phyloP scores from a whole-genome alignment of 1,284 basidiomycete species.

The Puccinia hordei region DNA sequence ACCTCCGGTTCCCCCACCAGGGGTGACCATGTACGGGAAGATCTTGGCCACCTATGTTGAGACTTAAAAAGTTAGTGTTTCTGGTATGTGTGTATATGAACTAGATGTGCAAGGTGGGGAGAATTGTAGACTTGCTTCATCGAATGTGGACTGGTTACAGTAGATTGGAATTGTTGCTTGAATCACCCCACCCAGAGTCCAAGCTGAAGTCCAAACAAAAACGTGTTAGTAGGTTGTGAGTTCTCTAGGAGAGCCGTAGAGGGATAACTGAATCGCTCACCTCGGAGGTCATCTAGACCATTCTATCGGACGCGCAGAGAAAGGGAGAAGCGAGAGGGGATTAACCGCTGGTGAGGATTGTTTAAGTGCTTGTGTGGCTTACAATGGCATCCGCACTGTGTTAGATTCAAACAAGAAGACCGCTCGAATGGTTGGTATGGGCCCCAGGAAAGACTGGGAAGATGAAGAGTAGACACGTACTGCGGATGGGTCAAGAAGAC shows the following conservation, averaged over 20 bases:
- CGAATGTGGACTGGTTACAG: conserved; percentile 67
- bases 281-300: conserved; percentile 76
- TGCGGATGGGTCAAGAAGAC: conserved; percentile 77
- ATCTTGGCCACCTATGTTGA: conserved; percentile 58
- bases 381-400: conserved; percentile 43
- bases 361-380: neutral
- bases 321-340: neutral
- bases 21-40: conserved; percentile 76
- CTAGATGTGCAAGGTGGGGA: neutral
- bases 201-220: conserved; percentile 61
- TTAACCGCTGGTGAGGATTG: neutral
- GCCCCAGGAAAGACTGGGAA: neutral
- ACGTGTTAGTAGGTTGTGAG: neutral
- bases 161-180: conserved; percentile 75
- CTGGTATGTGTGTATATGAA: too few relatives aligned
- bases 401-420: neutral
- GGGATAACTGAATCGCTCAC: conserved; percentile 59
- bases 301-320: conserved; percentile 60
- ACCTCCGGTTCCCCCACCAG: conserved; percentile 74
- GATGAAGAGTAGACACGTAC: conserved; percentile 59
- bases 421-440: too few relatives aligned
- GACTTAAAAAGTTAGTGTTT: neutral
- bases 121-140: conserved; percentile 63
- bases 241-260: conserved; percentile 40
- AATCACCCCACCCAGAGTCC: conserved; percentile 71